Evolutionary conservation across 2,329 filamentous ascomycete species (phyloP).

Genomic region (Botryosphaeria dothidea): DNA sequence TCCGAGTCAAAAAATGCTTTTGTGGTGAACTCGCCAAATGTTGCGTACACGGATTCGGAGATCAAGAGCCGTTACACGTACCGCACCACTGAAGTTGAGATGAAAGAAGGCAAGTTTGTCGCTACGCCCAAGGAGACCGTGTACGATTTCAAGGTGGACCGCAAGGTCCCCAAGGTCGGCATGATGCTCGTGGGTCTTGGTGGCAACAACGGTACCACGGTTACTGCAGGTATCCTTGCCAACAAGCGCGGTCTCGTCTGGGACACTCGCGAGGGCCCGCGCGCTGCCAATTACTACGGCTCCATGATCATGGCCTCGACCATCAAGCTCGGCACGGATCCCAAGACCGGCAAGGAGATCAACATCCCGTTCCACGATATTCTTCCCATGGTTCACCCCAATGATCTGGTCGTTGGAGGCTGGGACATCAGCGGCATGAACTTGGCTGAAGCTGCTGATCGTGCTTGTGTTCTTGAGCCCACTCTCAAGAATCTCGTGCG

Average conservation of each 20-base stretch:
- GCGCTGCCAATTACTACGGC: slow-evolving; percentile 93
- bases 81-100: slow-evolving; percentile 82
- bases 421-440: slow-evolving; percentile 97
- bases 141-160: slow-evolving; percentile 98
- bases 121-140: slow-evolving; percentile 84
- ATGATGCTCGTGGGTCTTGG: slow-evolving; percentile 98
- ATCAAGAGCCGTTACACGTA: slow-evolving; percentile 97
- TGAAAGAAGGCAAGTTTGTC: slow-evolving; percentile 73
- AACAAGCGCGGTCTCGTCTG: slow-evolving; percentile 84
- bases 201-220: slow-evolving; percentile 97
- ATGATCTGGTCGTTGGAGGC: slow-evolving; percentile 90
- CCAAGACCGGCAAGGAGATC: slow-evolving; percentile 81
- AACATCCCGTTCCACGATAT: slow-evolving; percentile 95
- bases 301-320: slow-evolving; percentile 97
- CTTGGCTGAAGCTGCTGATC: slow-evolving; percentile 90
- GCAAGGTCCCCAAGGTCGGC: slow-evolving; percentile 88
- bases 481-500: slow-evolving; percentile 83
- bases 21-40: slow-evolving; percentile 87
- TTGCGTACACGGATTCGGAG: slow-evolving; percentile 81
- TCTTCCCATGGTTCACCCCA: slow-evolving; percentile 94
- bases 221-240: slow-evolving; percentile 95
- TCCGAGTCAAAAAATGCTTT: slow-evolving; percentile 65
- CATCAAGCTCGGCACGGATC: slow-evolving; percentile 90
- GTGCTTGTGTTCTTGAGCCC: slow-evolving; percentile 93
- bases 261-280: slow-evolving; percentile 90